Evolutionary conservation across 2,329 filamentous ascomycete species (phyloP).

Genomic region (Fusarium sp.): DNA sequence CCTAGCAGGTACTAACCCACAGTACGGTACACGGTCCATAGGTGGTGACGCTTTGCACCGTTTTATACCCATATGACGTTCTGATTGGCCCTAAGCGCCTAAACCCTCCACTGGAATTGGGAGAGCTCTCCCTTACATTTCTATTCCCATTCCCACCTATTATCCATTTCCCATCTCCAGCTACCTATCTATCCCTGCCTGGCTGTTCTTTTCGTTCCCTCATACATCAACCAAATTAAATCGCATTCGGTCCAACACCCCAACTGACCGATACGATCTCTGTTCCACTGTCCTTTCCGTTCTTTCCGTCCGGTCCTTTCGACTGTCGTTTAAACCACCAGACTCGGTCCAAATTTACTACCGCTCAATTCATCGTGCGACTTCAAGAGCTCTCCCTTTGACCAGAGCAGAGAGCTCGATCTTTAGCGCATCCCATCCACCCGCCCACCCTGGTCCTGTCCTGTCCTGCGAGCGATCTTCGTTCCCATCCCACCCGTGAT

Average conservation of each 20-base stretch:
- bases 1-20: too few species aligned
- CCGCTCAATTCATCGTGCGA: slow-evolving; percentile 9
- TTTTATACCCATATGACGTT: not conserved
- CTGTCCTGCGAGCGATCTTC: slow-evolving; percentile 2
- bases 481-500: slow-evolving; percentile 57
- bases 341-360: slow-evolving; percentile 5
- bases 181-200: slow-evolving; percentile 24
- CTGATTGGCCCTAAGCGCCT: slow-evolving; percentile 25
- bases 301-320: not conserved
- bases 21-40: slow-evolving; percentile 14
- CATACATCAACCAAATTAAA: slow-evolving; percentile 12
- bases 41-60: slow-evolving; percentile 12
- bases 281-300: slow-evolving; percentile 17
- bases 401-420: slow-evolving; percentile 49
- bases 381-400: slow-evolving; percentile 19
- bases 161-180: slow-evolving; percentile 11
- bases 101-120: slow-evolving; percentile 29
- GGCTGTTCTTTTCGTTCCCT: slow-evolving; percentile 28
- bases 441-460: slow-evolving; percentile 18
- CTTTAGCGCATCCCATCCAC: slow-evolving; percentile 38
- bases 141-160: not conserved
- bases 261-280: slow-evolving; percentile 20
- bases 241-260: slow-evolving; percentile 16
- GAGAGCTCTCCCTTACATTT: slow-evolving; percentile 39
- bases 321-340: slow-evolving; percentile 14